Evolutionary conservation across 1,284 basidiomycete species (phyloP), one percentile per base, ranked within the genome.

Genomic region (Inonotus hispidus): DNA sequence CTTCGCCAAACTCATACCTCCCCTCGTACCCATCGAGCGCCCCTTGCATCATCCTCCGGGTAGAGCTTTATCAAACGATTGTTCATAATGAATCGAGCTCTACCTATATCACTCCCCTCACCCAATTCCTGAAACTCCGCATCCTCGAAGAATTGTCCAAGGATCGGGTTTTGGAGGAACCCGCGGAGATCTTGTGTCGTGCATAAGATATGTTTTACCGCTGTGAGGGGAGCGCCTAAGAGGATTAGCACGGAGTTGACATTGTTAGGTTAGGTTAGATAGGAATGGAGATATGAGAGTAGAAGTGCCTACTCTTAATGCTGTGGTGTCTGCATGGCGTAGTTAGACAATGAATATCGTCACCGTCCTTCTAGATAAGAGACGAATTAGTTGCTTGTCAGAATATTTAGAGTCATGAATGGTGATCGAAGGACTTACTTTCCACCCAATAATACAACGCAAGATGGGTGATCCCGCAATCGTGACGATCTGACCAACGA

Each of bases 61-160:
- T 61, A 66, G 32, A 63, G 19, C 13, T 53, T 38, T 27, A 41
- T 53, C 25, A 63, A 25, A 19, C 56, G 57, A 3, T 49, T 32
- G 47, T 60, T 67, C 50, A 61, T 54, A 23, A 65, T 59, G 49
- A 67, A 67, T 13, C 64, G 60, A 5, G 41, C 64, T 25, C 57
- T 25, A 11, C 60, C 64, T 23, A 32, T 27, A 4, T 39, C 27
- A n/a, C n/a, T 39, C 16, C 38, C 38, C 10, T 41, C 53, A 13
- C 6, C 16, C 25, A 47, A 2, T 8, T 47, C 52, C 25, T 45
- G 52, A 58, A 66, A 61, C 37, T 67, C 63, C 8, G 72, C 67
- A 43, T 70, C 74, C 46, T 73, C 73, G 35, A 77, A 77, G 63
- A 73, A 76, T 37, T 68, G 69, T 8, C 69, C 69, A 23, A 70